These are phyloP conservation scores for Cardamine occulta DNA, from an alignment of 345 rosid genomes.

Conservation along the genomic window DNA sequence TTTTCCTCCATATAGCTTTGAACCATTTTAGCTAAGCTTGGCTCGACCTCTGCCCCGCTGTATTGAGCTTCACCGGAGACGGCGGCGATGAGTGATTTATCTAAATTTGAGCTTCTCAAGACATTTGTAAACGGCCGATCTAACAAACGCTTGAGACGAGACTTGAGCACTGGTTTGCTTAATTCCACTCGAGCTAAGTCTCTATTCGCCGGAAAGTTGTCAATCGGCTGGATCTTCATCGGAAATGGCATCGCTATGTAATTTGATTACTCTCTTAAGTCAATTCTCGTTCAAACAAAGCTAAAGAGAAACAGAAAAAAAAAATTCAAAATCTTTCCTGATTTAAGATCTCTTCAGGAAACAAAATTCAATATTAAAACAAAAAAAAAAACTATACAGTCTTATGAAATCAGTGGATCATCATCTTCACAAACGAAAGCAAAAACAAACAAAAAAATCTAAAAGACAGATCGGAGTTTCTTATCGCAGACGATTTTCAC, in stretches of 20 bases:
- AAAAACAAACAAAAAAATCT: not conserved
- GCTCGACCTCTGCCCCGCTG: constrained; percentile 65
- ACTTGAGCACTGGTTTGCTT: constrained; percentile 52
- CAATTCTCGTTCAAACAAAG: constrained; percentile 4
- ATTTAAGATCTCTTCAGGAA: constrained; percentile 7
- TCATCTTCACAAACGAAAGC: not conserved
- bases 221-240: constrained; percentile 76
- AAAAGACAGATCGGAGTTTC: constrained; percentile 14
- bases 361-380: not conserved
- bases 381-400: not conserved
- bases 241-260: constrained; percentile 48
- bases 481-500: constrained; percentile 48
- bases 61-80: not conserved
- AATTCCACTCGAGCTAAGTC: constrained; percentile 51
- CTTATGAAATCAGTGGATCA: constrained; percentile 22
- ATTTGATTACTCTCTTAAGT: not conserved
- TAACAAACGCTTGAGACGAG: constrained; percentile 52
- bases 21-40: constrained; percentile 87
- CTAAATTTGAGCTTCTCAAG: constrained; percentile 48
- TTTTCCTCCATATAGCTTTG: constrained; percentile 77
- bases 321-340: not conserved
- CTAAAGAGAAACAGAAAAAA: not conserved
- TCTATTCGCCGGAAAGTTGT: constrained; percentile 37
- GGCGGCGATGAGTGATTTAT: constrained; percentile 44
- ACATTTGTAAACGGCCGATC: constrained; percentile 59